Conservation (phyloP, 2,329 filamentous ascomycete genomes). For the Gnomoniopsis sp. region DNA sequence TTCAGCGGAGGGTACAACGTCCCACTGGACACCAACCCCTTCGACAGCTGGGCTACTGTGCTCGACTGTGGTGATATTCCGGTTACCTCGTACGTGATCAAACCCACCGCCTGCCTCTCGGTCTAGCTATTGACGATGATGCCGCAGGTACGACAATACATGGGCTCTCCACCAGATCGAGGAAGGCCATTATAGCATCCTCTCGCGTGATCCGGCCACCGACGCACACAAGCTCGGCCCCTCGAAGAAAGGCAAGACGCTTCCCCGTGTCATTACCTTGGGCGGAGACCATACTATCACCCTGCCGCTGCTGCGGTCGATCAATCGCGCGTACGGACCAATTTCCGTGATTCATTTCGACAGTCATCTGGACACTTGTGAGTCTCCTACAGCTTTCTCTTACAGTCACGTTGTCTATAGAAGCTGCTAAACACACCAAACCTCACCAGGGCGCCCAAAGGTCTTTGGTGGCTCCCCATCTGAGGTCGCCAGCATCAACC, state of each 20-base stretch:
- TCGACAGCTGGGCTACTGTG: conserved; percentile 76
- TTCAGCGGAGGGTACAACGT: conserved; percentile 83
- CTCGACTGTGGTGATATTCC: conserved; percentile 83
- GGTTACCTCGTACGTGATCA: conserved; percentile 66
- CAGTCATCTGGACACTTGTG: conserved; percentile 65
- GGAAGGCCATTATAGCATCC: conserved; percentile 73
- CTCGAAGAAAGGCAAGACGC: conserved; percentile 68
- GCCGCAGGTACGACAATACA: conserved; percentile 69
- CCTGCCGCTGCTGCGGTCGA: conserved; percentile 54
- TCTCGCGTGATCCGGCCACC: conserved; percentile 68
- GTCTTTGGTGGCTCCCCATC: conserved; percentile 81
- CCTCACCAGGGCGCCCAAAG: conserved; percentile 65
- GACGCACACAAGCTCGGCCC: conserved; percentile 64
- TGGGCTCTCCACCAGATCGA: conserved; percentile 83
- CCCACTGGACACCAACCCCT: conserved; percentile 73
- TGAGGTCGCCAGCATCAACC: conserved; percentile 74
- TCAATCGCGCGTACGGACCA: conserved; percentile 59
- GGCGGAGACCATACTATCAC: conserved; percentile 63
- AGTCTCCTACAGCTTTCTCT: conserved; percentile 11
- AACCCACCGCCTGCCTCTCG: background rate
- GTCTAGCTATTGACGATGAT: background rate
- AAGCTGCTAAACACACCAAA: background rate
- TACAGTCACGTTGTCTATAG: background rate
- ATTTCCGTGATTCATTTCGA: conserved; percentile 62
- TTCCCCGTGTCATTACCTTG: conserved; percentile 78